Base-by-base conservation (phyloP, 2,329 filamentous ascomycete species). In the Bipolaris bicolor region DNA sequence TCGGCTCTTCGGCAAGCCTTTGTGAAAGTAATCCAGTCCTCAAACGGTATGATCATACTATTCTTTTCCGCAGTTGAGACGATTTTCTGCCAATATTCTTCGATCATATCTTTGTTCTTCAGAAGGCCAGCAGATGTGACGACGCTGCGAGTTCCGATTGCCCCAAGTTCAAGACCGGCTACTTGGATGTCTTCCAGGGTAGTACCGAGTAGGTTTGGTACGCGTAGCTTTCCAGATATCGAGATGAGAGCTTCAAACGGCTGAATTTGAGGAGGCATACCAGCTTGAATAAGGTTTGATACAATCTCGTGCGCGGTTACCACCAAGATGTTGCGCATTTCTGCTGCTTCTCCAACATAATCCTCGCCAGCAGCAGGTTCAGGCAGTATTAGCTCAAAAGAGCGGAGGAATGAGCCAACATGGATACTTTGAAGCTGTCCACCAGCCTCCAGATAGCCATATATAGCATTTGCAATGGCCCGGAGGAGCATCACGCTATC, bases 391-490 rank as follows among this genome's bases (percentile, higher is more conserved):
- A 58, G 39, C 67, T 72, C 55, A 72, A 75, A 71, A 13, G 63
- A 61, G 53, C 52, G 74, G 24, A 81, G 64, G 20, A 82, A 65
- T 22, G 70, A 60, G 33, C 72, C 76, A 10, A 81, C 64, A 50
- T 78, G 74, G 6, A 76, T 74, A 11, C 59, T 64, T 4, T 69
- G 54, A 4, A 81, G 40, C 5, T 55, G 58, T 16, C 76, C 77
- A 5, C 79, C 76, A 24, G 73, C 71, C 48, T 80, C 76, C 24
- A 78, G 51, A 50, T 78, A 76, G 16, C 79, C 76, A 60, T 80
- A 79, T 10, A 80, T 62, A 5, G 74, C 70, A 16, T 79, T 78
- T 7, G 81, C 67, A 67, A 80, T 78, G 26, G 74, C 74, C 20
- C 76, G 66, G 36, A 80, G 45, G 24, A 75, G 49, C 31, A 62